Base-by-base conservation (phyloP, 176 grass and related monocot species). In the Triticum monococcum region DNA sequence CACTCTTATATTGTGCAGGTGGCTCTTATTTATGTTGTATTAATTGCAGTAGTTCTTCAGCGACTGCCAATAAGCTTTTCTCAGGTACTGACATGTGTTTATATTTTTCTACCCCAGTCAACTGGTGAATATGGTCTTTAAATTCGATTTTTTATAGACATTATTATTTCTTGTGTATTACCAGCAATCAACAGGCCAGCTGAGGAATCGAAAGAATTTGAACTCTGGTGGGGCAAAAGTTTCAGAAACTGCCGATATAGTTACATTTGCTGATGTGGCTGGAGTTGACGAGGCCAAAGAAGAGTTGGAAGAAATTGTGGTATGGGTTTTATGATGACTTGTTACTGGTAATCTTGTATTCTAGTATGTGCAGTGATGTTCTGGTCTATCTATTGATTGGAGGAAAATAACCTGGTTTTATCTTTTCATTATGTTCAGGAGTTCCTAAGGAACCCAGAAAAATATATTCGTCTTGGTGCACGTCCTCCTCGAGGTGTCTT, bases 241-340 rank as follows among this genome's bases (percentile, higher is more conserved):
- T 86, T 86, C 94, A 33, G 92, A 99, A 90, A 93, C 65, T 90
- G 79, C 97, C 1, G 97, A 97, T 83, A 63, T 88, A 46, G 33
- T 99, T 83, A 99, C 97, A 84, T 99, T 99, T 81, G 92, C 89
- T 90, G 97, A 99, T 94, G 94, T 99, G 69, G 97, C 97, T 88
- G 97, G 97, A 81, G 97, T 99, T 65, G 97, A 99, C 31, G 97
- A 99, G 86, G 97, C 97, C 45, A 99, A 99, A 93, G 97, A 99
- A 90, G 97, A 99, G 87, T 65, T 99, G 52, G 94, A 99, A 93
- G 97, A 99, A 89, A 99, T 99, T 91, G 97, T 99, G 89, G 97
- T 99, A 89, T 91, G 84, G 64, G 66, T 75, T 78, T 84, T 80
- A 38, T 79, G 11, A 12, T 52, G 26, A 65, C 57, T 83, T 79